Evolutionary conservation across 495 filamentous ascomycete genomes (phyloP).

Genomic region (Neurospora intermedia): DNA sequence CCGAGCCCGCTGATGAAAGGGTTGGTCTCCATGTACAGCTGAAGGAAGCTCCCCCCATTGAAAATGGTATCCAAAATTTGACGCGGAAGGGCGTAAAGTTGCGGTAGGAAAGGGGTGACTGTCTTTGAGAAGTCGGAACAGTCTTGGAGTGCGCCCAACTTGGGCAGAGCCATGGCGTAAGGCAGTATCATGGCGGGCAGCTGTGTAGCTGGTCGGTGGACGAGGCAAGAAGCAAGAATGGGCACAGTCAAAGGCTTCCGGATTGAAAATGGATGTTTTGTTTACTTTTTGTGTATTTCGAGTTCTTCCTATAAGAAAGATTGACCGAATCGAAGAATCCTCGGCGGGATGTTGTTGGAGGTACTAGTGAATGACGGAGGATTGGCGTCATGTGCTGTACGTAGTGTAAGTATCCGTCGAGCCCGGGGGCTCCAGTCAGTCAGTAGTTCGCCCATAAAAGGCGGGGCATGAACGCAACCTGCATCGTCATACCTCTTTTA

Average conservation of each 20-base stretch:
- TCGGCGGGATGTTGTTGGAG: neutral
- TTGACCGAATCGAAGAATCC: neutral
- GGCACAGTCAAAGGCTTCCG: neutral
- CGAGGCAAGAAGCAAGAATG: neutral
- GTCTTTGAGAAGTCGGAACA: conserved; percentile 62
- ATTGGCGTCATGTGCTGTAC: neutral
- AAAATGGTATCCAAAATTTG: conserved; percentile 44
- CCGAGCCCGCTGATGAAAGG: conserved; percentile 69
- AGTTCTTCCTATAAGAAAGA: neutral
- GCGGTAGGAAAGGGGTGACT: conserved; percentile 64
- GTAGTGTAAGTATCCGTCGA: no score
- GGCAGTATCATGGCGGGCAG: neutral
- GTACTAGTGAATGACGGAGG: neutral
- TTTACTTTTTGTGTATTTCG: neutral
- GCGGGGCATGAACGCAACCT: neutral
- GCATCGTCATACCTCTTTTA: neutral
- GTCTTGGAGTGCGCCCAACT: conserved; percentile 54
- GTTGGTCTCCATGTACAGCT: conserved; percentile 79
- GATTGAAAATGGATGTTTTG: neutral
- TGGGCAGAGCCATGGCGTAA: conserved; percentile 54
- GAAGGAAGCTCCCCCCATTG: conserved; percentile 41
- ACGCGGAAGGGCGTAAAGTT: conserved; percentile 61
- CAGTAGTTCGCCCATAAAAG: neutral
- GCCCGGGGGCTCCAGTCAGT: no score
- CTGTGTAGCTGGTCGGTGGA: neutral